Evolutionary conservation across 441 rosid genomes (phyloP), one percentile per base, ranked within the genome.

Genomic region (Manihot esculenta): DNA sequence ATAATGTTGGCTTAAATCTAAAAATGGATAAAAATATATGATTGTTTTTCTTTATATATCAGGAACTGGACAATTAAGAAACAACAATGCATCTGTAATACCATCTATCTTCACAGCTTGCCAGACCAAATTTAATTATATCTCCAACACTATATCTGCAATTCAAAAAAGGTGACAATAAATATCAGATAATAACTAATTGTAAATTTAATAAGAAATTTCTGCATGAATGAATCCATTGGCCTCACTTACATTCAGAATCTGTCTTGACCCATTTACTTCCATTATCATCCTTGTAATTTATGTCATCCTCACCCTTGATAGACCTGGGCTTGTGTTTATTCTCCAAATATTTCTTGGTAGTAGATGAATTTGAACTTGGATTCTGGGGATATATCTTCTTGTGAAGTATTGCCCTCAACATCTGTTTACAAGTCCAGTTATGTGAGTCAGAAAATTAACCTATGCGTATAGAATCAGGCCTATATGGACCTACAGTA

Each of bases 241-340:
- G 33, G 7, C 10, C 12, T 45, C 45, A 60, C 86, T 78, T 76
- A 82, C 86, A 82, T 72, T 84, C 88, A 21, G 97, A 88, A 84
- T 89, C 95, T 49, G 89, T 85, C 82, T 84, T 89, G 48, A 84
- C 88, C 97, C 93, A 84, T 77, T 76, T 85, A 56, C 83, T 81
- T 72, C 81, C 78, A 54, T 79, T 71, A 8, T 74, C 86, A 27
- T 56, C 74, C 21, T 73, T 78, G 47, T 80, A 70, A 21, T 69
- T 64, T 14, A 13, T 63, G 8, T 69, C 78, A 21, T 69, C 78
- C 15, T 74, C 78, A 68, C 59, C 70, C 6, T 72, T 51, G 17
- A 63, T 72, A 35, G 67, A 72, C 45, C 57, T 49, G 5, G 65
- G 50, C 15, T 65, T 59, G 1, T 73, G 70, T 33, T 53, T 66